These are phyloP conservation scores for Plasmodium gonderi DNA, from an alignment of 169 alveolate species.

Conservation along the genomic window DNA sequence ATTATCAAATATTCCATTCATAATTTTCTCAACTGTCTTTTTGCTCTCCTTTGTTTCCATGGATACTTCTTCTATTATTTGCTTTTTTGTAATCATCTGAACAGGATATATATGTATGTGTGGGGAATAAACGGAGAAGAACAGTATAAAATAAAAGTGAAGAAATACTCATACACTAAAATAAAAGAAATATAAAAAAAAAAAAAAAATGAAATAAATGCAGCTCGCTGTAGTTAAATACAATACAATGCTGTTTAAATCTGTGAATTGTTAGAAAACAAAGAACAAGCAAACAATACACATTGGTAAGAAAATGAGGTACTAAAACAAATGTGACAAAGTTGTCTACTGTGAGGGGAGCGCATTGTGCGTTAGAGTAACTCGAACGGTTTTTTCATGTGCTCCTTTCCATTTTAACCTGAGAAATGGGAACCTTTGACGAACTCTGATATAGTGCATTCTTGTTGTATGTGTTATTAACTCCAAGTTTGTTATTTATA, in stretches of 20 bases:
- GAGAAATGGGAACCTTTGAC: slow-evolving; percentile 53
- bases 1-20: slow-evolving; percentile 73
- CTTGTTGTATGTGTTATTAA: slow-evolving; percentile 25
- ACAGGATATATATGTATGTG: background rate
- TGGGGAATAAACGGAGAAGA: background rate
- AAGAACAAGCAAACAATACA: too few species aligned
- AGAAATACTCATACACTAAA: too few species aligned
- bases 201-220: too few species aligned
- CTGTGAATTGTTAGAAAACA: too few species aligned
- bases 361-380: background rate
- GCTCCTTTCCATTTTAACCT: slow-evolving; percentile 31
- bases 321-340: background rate
- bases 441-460: slow-evolving; percentile 59
- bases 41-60: slow-evolving; percentile 72
- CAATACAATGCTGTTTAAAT: too few species aligned
- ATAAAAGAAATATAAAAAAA: background rate
- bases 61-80: slow-evolving; percentile 72
- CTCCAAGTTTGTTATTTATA: slow-evolving; percentile 45
- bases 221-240: too few species aligned
- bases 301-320: too few species aligned
- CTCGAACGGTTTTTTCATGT: background rate
- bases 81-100: slow-evolving; percentile 62
- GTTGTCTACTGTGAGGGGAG: background rate
- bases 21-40: slow-evolving; percentile 67
- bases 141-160: background rate